Base-by-base conservation (phyloP, 768 basidiomycete genomes). In the Coprinopsis cinerea region DNA sequence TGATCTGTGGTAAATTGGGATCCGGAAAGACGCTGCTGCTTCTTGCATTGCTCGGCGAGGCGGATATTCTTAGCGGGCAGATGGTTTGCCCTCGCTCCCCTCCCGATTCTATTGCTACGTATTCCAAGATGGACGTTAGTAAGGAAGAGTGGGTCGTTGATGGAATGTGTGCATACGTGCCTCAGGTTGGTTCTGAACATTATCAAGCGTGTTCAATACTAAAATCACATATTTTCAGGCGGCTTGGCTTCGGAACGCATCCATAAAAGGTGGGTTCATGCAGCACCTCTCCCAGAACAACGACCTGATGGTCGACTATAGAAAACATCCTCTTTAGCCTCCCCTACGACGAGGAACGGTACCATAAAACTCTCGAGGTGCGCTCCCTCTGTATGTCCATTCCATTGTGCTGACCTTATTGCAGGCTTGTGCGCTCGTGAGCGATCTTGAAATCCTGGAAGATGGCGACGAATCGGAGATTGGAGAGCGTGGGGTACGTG, bases 381-480 rank as follows among this genome's bases (percentile, higher is more conserved):
- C 75, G 75, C 5, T 73, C 76, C 51, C 47, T 34, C 14, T 35
- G 13, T 23, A n/a, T 4, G 14, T 36, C 20, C 18, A 32, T 47
- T 15, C 20, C 20, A 17, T 23, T 27, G 13, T 22, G 36, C 34
- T 25, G 30, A 9, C 22, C 20, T 42, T 59, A n/a, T 23, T 61
- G 55, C 52, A 77, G 76, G 74, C 66, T n/a, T 79, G 76, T 53
- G 88, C 89, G 1, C 71, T 93, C 18, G 68, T 83, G 18, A 78
- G 72, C 48, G 90, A 93, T 59, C 71, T 93, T 27, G 78, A 82
- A 44, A 90, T 92, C 48, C 70, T 93, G 14, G 91, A 92, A 61
- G 90, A 92, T 57, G 88, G 90, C 1, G 90, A 92, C 56, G 83
- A 88, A 56, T 82, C 88, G 0, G 90, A 92, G 64, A 91, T 92